Percentiles rank a stretch among this genome's conserved stretches.
phyloP scores from a whole-genome alignment of 169 alveolate species.

The Toxoplasma gondii region DNA sequence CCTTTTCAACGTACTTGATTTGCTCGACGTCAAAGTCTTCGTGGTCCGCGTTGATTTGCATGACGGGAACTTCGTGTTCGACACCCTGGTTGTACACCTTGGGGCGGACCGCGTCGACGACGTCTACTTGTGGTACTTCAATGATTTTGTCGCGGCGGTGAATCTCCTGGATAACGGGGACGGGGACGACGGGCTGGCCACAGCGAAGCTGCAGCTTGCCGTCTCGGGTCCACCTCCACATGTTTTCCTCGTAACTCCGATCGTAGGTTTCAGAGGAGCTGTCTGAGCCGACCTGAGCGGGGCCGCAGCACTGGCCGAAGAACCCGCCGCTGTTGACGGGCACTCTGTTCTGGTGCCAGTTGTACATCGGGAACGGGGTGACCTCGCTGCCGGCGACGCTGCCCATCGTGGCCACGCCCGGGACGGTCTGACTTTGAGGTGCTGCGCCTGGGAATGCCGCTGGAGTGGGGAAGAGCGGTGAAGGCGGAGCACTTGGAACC shows the following conservation, averaged over 20 bases:
- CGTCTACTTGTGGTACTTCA: slow-evolving; percentile 85
- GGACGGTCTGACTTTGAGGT: neutral
- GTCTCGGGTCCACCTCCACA: slow-evolving; percentile 80
- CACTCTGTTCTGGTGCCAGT: neutral
- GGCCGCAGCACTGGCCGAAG: neutral
- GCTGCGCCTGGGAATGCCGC: neutral
- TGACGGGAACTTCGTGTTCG: slow-evolving; percentile 83
- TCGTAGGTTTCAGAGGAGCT: neutral
- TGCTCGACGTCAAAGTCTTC: slow-evolving; percentile 81
- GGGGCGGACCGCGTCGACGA: slow-evolving; percentile 83
- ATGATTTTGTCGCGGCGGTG: slow-evolving; percentile 85
- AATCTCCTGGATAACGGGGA: slow-evolving; percentile 85
- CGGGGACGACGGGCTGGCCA: slow-evolving; percentile 84
- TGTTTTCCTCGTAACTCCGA: neutral
- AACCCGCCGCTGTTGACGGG: neutral
- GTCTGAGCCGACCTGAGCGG: neutral
- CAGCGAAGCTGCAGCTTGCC: slow-evolving; percentile 78
- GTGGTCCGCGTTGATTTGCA: slow-evolving; percentile 78
- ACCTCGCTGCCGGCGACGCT: neutral
- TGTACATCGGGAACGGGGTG: neutral
- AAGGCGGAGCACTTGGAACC: too few relatives aligned
- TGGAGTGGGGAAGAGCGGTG: too few relatives aligned
- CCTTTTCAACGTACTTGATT: slow-evolving; percentile 83
- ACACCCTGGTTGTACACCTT: slow-evolving; percentile 85
- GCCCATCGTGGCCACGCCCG: neutral